phyloP scores from a whole-genome alignment of 805 yeast species.

The Metschnikowia hibisci region DNA sequence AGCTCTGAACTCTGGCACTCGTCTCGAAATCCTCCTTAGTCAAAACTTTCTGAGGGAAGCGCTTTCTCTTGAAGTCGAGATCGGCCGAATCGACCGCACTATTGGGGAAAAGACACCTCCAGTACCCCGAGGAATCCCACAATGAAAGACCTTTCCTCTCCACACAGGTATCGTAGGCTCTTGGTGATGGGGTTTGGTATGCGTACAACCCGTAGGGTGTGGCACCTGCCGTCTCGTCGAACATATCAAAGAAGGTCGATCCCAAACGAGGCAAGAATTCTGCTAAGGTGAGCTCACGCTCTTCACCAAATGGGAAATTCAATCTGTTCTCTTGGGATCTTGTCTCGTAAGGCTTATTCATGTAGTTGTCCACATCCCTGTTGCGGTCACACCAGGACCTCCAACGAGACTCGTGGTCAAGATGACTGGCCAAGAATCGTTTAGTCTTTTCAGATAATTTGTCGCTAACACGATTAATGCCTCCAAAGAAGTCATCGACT shows the following conservation, averaged over 20 bases:
- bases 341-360: conserved; percentile 23
- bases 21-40: conserved; percentile 58
- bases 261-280: conserved; percentile 3
- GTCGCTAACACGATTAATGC: conserved; percentile 24
- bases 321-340: conserved; percentile 6
- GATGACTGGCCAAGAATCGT: conserved; percentile 8
- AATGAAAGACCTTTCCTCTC: conserved; percentile 63
- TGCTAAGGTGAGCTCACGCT: not conserved
- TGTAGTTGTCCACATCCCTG: conserved; percentile 13
- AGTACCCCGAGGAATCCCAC: conserved; percentile 83
- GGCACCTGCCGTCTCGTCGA: conserved; percentile 20
- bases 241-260: conserved; percentile 11
- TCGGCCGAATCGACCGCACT: conserved; percentile 31
- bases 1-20: conserved; percentile 1
- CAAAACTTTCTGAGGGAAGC: conserved; percentile 31
- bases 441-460: conserved; percentile 25
- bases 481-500: conserved; percentile 22
- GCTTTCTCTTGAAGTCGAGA: conserved; percentile 24
- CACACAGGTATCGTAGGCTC: conserved; percentile 60
- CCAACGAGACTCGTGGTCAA: conserved; percentile 3
- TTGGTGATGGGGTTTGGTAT: conserved; percentile 54
- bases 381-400: not conserved
- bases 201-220: conserved; percentile 48
- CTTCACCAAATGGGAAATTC: not conserved
- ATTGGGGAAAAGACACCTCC: conserved; percentile 87